Evolutionary conservation across 306 rosid species (phyloP), one percentile per base, ranked within the genome.

Genomic region (Boehmeria nivea): DNA sequence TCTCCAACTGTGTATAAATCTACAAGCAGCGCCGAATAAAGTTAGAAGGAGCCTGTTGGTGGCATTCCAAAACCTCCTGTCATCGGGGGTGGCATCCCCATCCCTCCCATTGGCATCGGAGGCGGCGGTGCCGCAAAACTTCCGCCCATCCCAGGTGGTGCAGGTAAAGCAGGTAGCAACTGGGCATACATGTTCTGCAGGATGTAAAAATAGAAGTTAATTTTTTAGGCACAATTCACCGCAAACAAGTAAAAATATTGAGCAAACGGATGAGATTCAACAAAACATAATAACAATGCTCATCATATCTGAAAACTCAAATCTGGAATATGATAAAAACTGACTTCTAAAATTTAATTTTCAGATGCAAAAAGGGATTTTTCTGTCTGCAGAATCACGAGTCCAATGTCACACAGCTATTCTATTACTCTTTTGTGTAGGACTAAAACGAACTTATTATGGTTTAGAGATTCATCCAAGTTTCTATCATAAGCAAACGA

Each of bases 141-240:
- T 19, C 95, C 95, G 61, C 84, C 86, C 85, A 78, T 80, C 39
- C 85, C 83, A 3, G 79, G 95, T 23, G 96, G 99, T 62, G 99
- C 99, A 67, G 96, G 96, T 76, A 91, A 77, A 50, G 98, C 94
- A 68, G 98, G 98, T 68, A 91, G 80, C 78, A 91, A 76, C 54
- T 87, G 95, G 61, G 98, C 96, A 64, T 91, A 84, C 98, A 91
- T 91, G 68, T 91, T 91, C 98, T 90, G 87, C 89, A 84, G 60
- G 19, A 12, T n/a, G 6, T 21, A 45, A 5, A 43, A 37, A 16
- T 37, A 23, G 12, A 19, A 4, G 8, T 31, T 31, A 31, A 37
- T 33, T 45, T 19, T 57, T 66, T 23, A 14, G 15, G 6, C 19
- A 3, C 4, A 21, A 18, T 12, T 37, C 14, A 15, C 44, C 25